Base-by-base conservation (phyloP, 164 flowering plant genomes). In the Sedum album region DNA sequence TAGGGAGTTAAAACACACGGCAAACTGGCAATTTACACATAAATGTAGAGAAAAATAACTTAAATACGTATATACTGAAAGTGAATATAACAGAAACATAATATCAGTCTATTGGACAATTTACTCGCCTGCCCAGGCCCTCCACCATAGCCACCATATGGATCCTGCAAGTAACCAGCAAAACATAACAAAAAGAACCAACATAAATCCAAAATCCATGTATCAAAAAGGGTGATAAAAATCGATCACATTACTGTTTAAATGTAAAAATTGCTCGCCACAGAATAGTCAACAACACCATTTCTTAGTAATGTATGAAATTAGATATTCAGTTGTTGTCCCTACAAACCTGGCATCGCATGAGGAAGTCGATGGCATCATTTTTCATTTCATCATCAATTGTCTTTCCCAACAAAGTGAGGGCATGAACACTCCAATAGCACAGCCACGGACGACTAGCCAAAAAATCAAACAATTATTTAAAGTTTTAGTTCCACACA, bases 391-490 rank as follows among this genome's bases (percentile, higher is more conserved):
- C 82, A 25, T 66, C 74, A 60, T 88, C 96, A 65, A 91, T 57
- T n/a, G 82, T 76, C 68, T 86, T 94, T 36, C 87, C 91, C 76
- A 91, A 74, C 65, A 91, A 68, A 71, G 96, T 89, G 72, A 91
- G 73, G 23, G 97, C 85, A 66, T 94, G 97, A 73, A 91, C 81
- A 66, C 88, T 88, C 99, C 99, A 91, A 66, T 90, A 91, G 78
- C 99, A 94, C 64, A 94, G 78, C 97, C 99, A 94, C 5, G 97
- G 93, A 31, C 98, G 97, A 82, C 98, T 94, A 74, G 11, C 66
- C 61, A 66, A 62, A 71, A 51, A 68, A 14, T 25, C 39, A 68
- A 49, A 51, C 4, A 7, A 48, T n/a, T n/a, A 66, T 23, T 25
- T 7, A 28, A 66, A 48, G 18, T 48, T 48, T 48, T 20, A 6